Evolutionary conservation across 2,329 filamentous ascomycete species (phyloP).

Genomic region (Passalora sequoiae): DNA sequence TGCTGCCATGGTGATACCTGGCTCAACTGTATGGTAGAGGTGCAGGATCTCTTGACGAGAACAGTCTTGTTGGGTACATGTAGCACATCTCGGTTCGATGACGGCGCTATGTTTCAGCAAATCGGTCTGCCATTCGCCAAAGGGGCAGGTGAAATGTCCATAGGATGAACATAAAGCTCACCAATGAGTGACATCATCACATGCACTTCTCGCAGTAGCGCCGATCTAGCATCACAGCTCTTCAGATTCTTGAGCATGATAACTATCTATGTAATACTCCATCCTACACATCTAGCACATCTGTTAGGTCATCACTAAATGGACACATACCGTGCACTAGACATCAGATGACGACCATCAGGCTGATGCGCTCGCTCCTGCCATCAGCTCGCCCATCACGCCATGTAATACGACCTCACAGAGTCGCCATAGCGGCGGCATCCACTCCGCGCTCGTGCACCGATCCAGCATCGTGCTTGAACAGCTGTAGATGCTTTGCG

Average conservation of each 20-base stretch:
- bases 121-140: too few relatives aligned
- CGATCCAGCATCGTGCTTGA: slow-evolving; percentile 22
- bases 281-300: too few relatives aligned
- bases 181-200: too few relatives aligned
- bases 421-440: slow-evolving; percentile 2
- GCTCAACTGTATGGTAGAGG: neutral
- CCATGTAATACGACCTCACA: neutral
- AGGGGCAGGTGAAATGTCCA: too few relatives aligned
- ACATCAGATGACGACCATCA: slow-evolving; percentile 33
- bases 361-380: slow-evolving; percentile 45
- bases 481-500: slow-evolving; percentile 30
- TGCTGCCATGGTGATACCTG: neutral
- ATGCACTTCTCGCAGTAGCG: too few relatives aligned
- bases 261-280: too few relatives aligned
- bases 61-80: too few relatives aligned
- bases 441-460: slow-evolving; percentile 11
- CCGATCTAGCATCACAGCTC: too few relatives aligned
- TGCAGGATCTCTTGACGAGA: too few relatives aligned
- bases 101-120: too few relatives aligned
- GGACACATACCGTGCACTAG: slow-evolving; percentile 7
- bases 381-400: slow-evolving; percentile 29
- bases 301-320: slow-evolving; percentile 9
- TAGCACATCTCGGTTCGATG: too few relatives aligned
- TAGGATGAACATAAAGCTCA: too few relatives aligned
- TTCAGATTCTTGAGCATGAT: neutral